Conservation (phyloP, 257 asterid genomes). For the Petunia secreta region DNA sequence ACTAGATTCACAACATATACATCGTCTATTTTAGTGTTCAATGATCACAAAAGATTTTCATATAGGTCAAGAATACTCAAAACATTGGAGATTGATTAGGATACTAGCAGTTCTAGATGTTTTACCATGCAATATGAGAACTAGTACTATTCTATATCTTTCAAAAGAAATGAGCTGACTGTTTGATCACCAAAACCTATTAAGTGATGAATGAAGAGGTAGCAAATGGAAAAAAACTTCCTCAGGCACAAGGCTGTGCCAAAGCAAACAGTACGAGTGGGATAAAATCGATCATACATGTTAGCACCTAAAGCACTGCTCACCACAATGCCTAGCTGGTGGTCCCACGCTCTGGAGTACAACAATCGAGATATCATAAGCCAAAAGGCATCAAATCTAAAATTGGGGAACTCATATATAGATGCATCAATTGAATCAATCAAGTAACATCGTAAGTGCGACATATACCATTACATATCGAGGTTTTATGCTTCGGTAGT, state of each 20-base stretch:
- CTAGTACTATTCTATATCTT: neutral
- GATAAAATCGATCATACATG: constrained; percentile 98
- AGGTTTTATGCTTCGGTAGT: constrained; percentile 91
- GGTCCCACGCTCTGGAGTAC: constrained; percentile 83
- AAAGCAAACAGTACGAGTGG: constrained; percentile 99
- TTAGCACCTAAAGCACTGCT: constrained; percentile 99
- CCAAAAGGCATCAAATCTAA: constrained; percentile 23
- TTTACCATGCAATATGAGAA: constrained; percentile 15
- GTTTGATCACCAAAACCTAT: constrained; percentile 7
- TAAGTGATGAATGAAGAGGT: constrained; percentile 18
- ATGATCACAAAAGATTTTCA: neutral
- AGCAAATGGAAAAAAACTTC: constrained; percentile 41
- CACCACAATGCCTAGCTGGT: constrained; percentile 93
- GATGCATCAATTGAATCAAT: neutral
- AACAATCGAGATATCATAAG: constrained; percentile 23
- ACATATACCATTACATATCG: constrained; percentile 86
- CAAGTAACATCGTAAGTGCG: constrained; percentile 22
- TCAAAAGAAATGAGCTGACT: neutral
- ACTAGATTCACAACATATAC: neutral
- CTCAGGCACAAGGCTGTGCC: constrained; percentile 99
- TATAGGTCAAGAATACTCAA: constrained; percentile 21
- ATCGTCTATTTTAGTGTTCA: neutral
- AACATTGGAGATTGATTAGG: neutral
- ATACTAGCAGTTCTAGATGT: neutral
- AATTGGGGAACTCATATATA: constrained; percentile 20